These are phyloP conservation scores for Filobasidium wieringae DNA, from an alignment of 768 basidiomycete genomes.

Conservation along the genomic window DNA sequence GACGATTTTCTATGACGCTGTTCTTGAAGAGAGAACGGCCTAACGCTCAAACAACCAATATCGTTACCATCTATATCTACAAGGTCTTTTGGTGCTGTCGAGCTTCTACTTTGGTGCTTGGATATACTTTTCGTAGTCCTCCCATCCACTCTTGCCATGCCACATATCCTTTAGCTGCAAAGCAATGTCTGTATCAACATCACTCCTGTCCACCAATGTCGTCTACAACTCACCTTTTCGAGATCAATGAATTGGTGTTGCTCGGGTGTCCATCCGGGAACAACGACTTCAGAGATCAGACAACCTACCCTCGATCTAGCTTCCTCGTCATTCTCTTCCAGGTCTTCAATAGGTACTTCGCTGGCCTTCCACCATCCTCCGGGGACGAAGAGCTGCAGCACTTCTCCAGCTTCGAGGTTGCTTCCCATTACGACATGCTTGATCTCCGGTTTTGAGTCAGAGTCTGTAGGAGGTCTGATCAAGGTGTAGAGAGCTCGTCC, in stretches of 20 bases:
- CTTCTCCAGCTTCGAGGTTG: constrained; percentile 43
- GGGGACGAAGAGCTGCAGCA: constrained; percentile 43
- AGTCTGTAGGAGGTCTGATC: constrained; percentile 34
- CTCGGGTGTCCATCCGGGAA: constrained; percentile 42
- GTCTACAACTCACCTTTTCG: constrained; percentile 19
- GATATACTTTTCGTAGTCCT: constrained; percentile 10
- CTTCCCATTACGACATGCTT: constrained; percentile 44
- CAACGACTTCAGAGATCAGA: constrained; percentile 53
- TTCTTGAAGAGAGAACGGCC: too few relatives aligned
- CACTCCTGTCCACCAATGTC: background rate
- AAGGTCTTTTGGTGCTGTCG: background rate
- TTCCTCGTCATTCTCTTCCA: constrained; percentile 7
- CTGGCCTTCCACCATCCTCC: constrained; percentile 40
- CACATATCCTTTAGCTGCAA: constrained; percentile 9
- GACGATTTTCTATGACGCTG: too few relatives aligned
- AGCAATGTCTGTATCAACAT: background rate
- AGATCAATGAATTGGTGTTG: constrained; percentile 27
- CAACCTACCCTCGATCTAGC: constrained; percentile 40
- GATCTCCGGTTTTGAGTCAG: constrained; percentile 32
- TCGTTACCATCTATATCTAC: too few relatives aligned
- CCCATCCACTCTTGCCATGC: constrained; percentile 9
- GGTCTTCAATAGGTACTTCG: constrained; percentile 36
- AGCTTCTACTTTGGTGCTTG: background rate
- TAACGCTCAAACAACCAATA: too few relatives aligned
- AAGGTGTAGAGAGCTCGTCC: constrained; percentile 49